These are phyloP conservation scores for Phytophthora colocasiae DNA, from an alignment of 352 stramenopile species.

Conservation along the genomic window DNA sequence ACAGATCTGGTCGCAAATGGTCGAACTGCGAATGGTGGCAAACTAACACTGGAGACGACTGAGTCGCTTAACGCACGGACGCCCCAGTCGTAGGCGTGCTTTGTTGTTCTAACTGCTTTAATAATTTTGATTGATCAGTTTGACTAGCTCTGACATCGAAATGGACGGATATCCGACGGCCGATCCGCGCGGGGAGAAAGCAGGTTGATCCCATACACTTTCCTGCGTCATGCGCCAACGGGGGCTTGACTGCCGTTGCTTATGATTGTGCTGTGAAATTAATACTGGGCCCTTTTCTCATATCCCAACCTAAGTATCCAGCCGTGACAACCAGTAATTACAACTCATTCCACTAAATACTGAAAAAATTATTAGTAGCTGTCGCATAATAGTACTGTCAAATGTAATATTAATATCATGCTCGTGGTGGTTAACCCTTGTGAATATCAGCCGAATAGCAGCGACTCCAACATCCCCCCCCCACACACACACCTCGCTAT, in stretches of 20 bases:
- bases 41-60: slow-evolving; percentile 42
- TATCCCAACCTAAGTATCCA: too few species aligned
- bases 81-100: neutral
- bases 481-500: too few species aligned
- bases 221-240: slow-evolving; percentile 8
- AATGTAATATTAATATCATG: too few species aligned
- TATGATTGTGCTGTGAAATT: slow-evolving; percentile 6
- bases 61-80: slow-evolving; percentile 29
- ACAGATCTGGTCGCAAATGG: slow-evolving; percentile 56
- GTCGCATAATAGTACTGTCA: too few species aligned
- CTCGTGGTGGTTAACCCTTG: too few species aligned
- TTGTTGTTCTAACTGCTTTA: neutral
- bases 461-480: too few species aligned
- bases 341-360: too few species aligned
- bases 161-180: slow-evolving; percentile 13
- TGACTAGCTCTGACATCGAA: slow-evolving; percentile 12
- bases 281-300: neutral
- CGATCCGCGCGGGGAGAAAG: slow-evolving; percentile 7
- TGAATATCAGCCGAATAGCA: too few species aligned
- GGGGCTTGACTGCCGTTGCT: neutral
- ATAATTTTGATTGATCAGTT: slow-evolving; percentile 3
- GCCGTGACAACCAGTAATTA: too few species aligned
- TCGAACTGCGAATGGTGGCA: slow-evolving; percentile 50
- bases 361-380: too few species aligned
- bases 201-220: slow-evolving; percentile 1